Conservation (phyloP, 495 filamentous ascomycete genomes). For the Friedmanniomyces endolithicus region DNA sequence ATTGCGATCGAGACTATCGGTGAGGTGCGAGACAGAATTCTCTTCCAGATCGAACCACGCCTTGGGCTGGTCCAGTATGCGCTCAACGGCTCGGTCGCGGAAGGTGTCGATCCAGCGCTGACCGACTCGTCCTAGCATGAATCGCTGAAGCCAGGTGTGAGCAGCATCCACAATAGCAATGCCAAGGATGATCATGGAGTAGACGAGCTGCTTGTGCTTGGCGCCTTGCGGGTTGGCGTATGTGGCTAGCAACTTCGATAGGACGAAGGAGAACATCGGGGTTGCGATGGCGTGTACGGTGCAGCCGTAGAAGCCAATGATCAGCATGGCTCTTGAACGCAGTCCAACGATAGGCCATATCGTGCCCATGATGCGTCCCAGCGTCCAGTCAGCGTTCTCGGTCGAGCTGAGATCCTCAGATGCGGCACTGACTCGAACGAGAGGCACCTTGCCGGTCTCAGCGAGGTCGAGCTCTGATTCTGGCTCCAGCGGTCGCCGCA, state of each 20-base stretch:
- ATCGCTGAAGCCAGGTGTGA: conserved; percentile 53
- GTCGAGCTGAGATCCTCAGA: neutral
- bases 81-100: conserved; percentile 53
- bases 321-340: conserved; percentile 41
- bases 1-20: conserved; percentile 63
- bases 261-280: conserved; percentile 65
- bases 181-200: conserved; percentile 56
- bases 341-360: conserved; percentile 54
- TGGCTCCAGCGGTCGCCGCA: neutral
- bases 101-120: conserved; percentile 71
- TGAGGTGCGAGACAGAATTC: conserved; percentile 51
- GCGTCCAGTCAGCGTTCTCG: conserved; percentile 26
- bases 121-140: conserved; percentile 55
- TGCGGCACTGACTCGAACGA: neutral
- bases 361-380: conserved; percentile 49
- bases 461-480: neutral
- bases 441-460: neutral
- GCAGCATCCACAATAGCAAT: conserved; percentile 55
- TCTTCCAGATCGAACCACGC: conserved; percentile 68
- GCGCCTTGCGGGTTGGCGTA: conserved; percentile 45
- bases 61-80: conserved; percentile 65
- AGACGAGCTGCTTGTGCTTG: conserved; percentile 42
- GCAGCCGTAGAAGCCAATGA: conserved; percentile 49
- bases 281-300: conserved; percentile 55
- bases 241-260: conserved; percentile 59